Percentiles rank a stretch among this genome's conserved stretches.
These are phyloP conservation scores for Calonectria leucothoes DNA, from an alignment of 2,329 filamentous ascomycete genomes.

Conservation along the genomic window DNA sequence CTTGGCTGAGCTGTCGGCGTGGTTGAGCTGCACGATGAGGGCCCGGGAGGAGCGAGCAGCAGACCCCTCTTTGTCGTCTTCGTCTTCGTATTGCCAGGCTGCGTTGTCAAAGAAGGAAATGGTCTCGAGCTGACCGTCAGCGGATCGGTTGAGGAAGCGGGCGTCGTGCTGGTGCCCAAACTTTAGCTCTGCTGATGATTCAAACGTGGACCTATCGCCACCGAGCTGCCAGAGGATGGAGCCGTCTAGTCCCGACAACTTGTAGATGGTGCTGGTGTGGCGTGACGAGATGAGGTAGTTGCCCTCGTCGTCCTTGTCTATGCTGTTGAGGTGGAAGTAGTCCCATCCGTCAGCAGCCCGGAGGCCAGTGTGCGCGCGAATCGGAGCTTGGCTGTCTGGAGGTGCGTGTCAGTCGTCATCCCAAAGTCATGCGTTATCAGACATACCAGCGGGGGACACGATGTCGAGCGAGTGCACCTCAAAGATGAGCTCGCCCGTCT, in stretches of 20 bases:
- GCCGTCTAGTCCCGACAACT: conserved; percentile 55
- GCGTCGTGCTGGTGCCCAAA: conserved; percentile 66
- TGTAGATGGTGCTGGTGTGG: conserved; percentile 34
- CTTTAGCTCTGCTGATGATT: conserved; percentile 46
- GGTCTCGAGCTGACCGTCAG: conserved; percentile 55
- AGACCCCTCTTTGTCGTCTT: background rate
- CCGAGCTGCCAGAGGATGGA: conserved; percentile 65
- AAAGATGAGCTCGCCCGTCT: conserved; percentile 29
- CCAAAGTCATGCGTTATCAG: background rate
- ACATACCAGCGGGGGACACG: conserved; percentile 21
- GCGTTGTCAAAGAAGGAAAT: conserved; percentile 67
- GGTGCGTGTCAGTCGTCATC: background rate
- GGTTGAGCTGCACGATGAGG: conserved; percentile 59
- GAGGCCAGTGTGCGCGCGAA: conserved; percentile 9
- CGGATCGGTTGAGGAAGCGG: conserved; percentile 49
- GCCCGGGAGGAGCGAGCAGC: conserved; percentile 48
- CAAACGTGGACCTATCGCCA: conserved; percentile 53
- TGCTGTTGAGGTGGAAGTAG: conserved; percentile 48
- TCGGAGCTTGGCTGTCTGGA: conserved; percentile 18
- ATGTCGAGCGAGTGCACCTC: conserved; percentile 24
- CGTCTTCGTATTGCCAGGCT: conserved; percentile 28
- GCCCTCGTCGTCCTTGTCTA: conserved; percentile 50
- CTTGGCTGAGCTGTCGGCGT: conserved; percentile 55
- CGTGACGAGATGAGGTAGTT: conserved; percentile 44
- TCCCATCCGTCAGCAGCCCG: conserved; percentile 34